Evolutionary conservation across 352 stramenopile genomes (phyloP).

Genomic region (Pythium apleroticum): DNA sequence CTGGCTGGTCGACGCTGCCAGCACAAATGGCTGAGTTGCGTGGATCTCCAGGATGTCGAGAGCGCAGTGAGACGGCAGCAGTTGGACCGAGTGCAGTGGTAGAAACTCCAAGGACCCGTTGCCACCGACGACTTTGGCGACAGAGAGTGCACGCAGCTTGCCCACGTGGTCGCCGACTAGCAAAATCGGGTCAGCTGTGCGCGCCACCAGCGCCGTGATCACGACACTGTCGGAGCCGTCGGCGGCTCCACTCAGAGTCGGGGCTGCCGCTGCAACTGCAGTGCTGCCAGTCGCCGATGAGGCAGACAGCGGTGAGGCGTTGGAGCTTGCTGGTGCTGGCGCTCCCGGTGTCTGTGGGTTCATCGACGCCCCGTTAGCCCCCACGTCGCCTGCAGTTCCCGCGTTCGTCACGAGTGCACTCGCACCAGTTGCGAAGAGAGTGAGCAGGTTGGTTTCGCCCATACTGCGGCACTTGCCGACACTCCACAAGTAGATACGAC

Average conservation of each 20-base stretch:
- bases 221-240: constrained; percentile 24
- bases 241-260: neutral
- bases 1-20: constrained; percentile 54
- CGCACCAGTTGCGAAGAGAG: constrained; percentile 36
- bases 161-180: constrained; percentile 60
- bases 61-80: constrained; percentile 29
- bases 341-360: neutral
- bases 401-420: constrained; percentile 8
- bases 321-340: neutral
- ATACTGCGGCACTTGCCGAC: constrained; percentile 44
- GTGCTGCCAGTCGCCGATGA: neutral
- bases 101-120: constrained; percentile 51
- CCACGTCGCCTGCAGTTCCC: neutral
- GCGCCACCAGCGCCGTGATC: constrained; percentile 50
- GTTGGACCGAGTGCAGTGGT: constrained; percentile 60
- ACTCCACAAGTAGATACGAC: constrained; percentile 52
- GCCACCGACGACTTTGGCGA: constrained; percentile 49
- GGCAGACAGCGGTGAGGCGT: neutral
- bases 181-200: constrained; percentile 53
- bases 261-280: neutral
- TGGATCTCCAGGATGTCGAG: constrained; percentile 67
- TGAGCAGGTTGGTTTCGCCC: constrained; percentile 36
- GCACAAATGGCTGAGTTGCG: constrained; percentile 46
- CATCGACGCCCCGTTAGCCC: neutral
- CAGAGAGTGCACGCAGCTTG: constrained; percentile 54